phyloP scores from a whole-genome alignment of 345 rosid species.

The Eucalyptus viminalis region DNA sequence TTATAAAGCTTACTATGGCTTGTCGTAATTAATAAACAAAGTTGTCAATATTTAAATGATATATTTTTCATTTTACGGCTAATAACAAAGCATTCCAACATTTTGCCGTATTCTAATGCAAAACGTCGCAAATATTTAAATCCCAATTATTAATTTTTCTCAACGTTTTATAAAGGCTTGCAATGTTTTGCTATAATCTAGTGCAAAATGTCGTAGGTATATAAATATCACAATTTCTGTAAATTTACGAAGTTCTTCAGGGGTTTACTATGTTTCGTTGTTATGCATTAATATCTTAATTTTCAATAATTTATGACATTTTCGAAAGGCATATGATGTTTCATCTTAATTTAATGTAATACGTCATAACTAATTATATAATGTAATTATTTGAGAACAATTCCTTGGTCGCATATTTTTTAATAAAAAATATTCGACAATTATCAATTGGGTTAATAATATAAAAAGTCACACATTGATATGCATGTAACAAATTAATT shows the following conservation, averaged over 20 bases:
- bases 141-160: neutral
- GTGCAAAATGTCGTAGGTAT: neutral
- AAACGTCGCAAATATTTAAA: neutral
- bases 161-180: neutral
- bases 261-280: neutral
- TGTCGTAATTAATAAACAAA: neutral
- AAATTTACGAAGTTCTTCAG: neutral
- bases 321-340: neutral
- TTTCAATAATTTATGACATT: too few relatives aligned
- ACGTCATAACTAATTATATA: too few relatives aligned
- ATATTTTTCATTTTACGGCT: neutral
- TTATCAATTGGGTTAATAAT: too few relatives aligned
- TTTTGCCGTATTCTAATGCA: neutral
- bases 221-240: neutral
- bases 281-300: neutral
- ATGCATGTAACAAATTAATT: rapidly evolving
- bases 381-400: neutral
- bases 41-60: neutral
- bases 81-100: neutral
- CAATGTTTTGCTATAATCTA: neutral
- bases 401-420: neutral
- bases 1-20: neutral
- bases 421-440: too few relatives aligned
- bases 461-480: rapidly evolving
- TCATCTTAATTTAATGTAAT: neutral